These are phyloP conservation scores for Diplodia mutila DNA, from an alignment of 2,329 filamentous ascomycete species.

Conservation along the genomic window DNA sequence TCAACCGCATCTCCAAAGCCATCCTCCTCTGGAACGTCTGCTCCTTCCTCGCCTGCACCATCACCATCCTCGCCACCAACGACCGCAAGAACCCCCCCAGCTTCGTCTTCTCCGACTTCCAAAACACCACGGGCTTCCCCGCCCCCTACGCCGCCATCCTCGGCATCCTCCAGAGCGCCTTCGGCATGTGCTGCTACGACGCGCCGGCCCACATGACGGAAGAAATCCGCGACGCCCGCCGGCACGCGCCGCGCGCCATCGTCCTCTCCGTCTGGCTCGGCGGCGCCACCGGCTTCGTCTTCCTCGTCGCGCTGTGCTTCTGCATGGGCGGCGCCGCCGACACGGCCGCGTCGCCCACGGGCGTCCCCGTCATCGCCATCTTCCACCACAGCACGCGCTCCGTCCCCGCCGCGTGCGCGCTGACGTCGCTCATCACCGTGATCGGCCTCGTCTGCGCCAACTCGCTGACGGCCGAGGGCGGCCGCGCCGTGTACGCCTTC, in stretches of 20 bases:
- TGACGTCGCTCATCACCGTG: constrained; percentile 54
- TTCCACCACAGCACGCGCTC: constrained; percentile 55
- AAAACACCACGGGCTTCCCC: constrained; percentile 59
- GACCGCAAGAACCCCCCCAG: constrained; percentile 56
- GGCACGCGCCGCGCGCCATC: constrained; percentile 56
- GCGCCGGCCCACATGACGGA: constrained; percentile 59
- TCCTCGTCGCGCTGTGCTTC: constrained; percentile 55
- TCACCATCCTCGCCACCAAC: constrained; percentile 58
- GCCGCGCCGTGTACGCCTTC: constrained; percentile 52
- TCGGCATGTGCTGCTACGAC: constrained; percentile 60
- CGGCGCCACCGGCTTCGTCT: constrained; percentile 52
- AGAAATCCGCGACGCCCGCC: constrained; percentile 57
- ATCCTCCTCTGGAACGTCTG: constrained; percentile 59
- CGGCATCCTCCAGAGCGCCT: constrained; percentile 58
- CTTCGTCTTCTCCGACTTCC: constrained; percentile 61
- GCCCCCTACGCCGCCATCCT: constrained; percentile 56
- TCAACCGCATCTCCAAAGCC: constrained; percentile 56
- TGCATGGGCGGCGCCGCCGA: constrained; percentile 56
- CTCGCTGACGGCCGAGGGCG: constrained; percentile 53
- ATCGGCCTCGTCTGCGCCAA: constrained; percentile 53
- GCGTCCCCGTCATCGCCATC: constrained; percentile 58
- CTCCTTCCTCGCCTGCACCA: constrained; percentile 57
- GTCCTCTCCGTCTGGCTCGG: constrained; percentile 51
- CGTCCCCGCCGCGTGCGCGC: constrained; percentile 49
- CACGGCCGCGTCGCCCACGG: constrained; percentile 52